Percentiles rank a stretch among this genome's conserved stretches.
Conservation (phyloP, 306 rosid species). For the Cucumis cinereus region DNA sequence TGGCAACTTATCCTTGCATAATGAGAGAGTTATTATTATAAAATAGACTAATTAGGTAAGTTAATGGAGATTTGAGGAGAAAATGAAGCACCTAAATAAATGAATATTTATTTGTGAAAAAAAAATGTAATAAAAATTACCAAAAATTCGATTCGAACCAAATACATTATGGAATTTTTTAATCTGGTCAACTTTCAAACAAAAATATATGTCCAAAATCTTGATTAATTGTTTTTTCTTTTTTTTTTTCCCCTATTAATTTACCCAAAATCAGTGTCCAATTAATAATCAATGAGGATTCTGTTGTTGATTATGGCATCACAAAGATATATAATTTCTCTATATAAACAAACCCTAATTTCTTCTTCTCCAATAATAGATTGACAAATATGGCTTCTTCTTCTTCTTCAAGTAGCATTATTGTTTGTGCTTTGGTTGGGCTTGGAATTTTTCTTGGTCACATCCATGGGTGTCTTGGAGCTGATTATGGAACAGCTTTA, state of each 20-base stretch:
- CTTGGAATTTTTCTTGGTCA: neutral
- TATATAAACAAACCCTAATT: neutral
- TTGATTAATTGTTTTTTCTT: neutral
- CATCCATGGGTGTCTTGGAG: neutral
- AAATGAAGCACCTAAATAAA: neutral
- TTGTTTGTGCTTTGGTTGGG: neutral
- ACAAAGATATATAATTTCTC: neutral
- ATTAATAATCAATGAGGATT: neutral
- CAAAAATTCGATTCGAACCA: too few relatives aligned
- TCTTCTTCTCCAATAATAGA: neutral
- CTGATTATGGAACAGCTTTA: neutral
- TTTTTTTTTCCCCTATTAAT: too few relatives aligned
- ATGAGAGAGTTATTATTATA: neutral
- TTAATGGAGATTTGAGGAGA: neutral
- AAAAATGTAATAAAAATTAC: too few relatives aligned
- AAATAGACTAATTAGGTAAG: neutral
- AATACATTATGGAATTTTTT: too few relatives aligned
- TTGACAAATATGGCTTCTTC: neutral
- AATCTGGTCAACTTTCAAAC: neutral
- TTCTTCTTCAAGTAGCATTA: neutral
- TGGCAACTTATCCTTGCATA: neutral
- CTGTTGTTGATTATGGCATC: neutral
- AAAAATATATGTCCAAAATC: neutral
- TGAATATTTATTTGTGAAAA: neutral
- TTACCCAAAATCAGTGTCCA: neutral